These are phyloP conservation scores for Pythium aquatile DNA, from an alignment of 352 stramenopile species.

Conservation along the genomic window DNA sequence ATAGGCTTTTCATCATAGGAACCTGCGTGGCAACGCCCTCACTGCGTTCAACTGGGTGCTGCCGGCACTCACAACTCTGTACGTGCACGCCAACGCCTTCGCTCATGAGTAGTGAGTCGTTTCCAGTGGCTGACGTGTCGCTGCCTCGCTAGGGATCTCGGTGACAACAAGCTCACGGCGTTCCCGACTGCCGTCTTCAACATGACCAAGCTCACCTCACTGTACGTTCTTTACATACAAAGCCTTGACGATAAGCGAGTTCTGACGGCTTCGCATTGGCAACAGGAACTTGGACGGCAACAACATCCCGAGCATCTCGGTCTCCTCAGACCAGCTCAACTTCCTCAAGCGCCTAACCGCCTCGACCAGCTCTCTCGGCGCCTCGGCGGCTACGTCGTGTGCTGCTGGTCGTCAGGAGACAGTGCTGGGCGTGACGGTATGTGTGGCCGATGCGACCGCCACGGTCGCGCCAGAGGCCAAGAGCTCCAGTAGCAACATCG, in stretches of 20 bases:
- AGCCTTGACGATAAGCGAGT: background rate
- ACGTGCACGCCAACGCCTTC: conserved; percentile 4
- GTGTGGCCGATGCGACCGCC: conserved; percentile 31
- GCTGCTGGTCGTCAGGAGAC: conserved; percentile 32
- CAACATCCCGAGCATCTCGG: conserved; percentile 44
- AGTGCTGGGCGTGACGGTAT: conserved; percentile 56
- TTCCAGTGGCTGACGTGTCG: background rate
- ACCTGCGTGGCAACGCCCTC: conserved; percentile 53
- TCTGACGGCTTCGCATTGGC: background rate
- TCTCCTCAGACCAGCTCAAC: conserved; percentile 18
- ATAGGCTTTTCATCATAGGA: conserved; percentile 23
- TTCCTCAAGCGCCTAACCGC: conserved; percentile 28
- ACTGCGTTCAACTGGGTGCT: conserved; percentile 40
- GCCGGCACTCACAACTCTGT: conserved; percentile 20
- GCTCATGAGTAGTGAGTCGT: background rate
- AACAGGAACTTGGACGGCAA: conserved; percentile 57
- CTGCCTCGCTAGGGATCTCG: conserved; percentile 15
- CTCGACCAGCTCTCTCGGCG: conserved; percentile 40
- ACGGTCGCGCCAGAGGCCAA: conserved; percentile 9
- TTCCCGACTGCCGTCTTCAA: conserved; percentile 50
- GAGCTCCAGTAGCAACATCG: conserved; percentile 32
- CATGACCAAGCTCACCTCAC: conserved; percentile 62
- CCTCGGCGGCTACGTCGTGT: conserved; percentile 35
- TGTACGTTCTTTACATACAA: conserved; percentile 34
- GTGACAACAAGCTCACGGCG: conserved; percentile 28